A percentile compares a stretch with the other conserved stretches of the same genome.
These are phyloP conservation scores for Heliosperma pusillum DNA, from an alignment of 148 eudicot genomes.

Conservation along the genomic window DNA sequence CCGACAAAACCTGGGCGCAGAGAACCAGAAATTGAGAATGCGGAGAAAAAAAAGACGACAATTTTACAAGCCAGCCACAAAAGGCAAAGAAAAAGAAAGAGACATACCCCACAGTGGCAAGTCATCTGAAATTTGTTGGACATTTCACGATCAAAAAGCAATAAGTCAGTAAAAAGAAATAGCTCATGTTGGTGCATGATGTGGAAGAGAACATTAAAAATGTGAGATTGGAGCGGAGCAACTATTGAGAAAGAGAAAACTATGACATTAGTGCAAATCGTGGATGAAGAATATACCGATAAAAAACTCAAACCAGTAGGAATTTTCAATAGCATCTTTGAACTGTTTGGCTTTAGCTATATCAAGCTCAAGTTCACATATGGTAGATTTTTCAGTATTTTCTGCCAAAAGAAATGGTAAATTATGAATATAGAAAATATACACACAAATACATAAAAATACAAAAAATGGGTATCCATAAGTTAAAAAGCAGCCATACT, in stretches of 20 bases:
- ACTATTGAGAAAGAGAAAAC: background rate
- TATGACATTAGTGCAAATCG: background rate
- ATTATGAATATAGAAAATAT: background rate
- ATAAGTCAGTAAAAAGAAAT: constrained; percentile 17
- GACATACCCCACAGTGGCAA: constrained; percentile 86
- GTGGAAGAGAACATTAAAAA: background rate
- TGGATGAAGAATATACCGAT: constrained; percentile 51
- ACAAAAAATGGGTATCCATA: background rate
- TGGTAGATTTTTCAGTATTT: constrained; percentile 57
- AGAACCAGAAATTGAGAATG: constrained; percentile 9
- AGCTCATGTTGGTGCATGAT: constrained; percentile 3
- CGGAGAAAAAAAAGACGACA: constrained; percentile 5
- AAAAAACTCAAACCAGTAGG: constrained; percentile 94
- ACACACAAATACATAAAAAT: background rate
- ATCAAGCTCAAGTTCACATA: constrained; percentile 78
- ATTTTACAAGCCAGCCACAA: background rate
- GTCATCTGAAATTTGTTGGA: constrained; percentile 53
- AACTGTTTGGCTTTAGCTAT: constrained; percentile 70
- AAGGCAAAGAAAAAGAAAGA: background rate
- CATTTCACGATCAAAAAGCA: constrained; percentile 24
- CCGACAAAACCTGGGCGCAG: constrained; percentile 71
- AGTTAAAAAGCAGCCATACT: background rate
- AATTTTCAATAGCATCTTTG: constrained; percentile 84
- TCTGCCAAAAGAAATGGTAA: constrained; percentile 45
- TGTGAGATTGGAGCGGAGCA: background rate